Base-by-base conservation (phyloP, 768 basidiomycete genomes). In the Rhizopogon vinicolor region DNA sequence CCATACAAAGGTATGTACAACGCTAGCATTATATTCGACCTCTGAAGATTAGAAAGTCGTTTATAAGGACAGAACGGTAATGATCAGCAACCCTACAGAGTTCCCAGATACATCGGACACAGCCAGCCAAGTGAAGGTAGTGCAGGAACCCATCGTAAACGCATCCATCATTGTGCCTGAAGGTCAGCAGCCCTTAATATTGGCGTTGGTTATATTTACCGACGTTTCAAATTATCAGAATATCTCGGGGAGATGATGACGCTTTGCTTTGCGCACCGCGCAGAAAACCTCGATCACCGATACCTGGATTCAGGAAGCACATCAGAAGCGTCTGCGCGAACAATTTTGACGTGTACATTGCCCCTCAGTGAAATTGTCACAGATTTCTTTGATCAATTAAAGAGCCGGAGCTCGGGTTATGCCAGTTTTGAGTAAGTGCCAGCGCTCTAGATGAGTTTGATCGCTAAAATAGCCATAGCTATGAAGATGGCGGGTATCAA, bases 181-280 rank as follows among this genome's bases (percentile, higher is more conserved):
- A 78, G 90, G 91, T 92, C 58, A 55, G 74, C 14, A 18, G 1
- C 7, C 13, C 13, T 49, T 31, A n/a, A 0, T 53, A 5, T 28
- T 16, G 41, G 22, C 45, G n/a, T 22, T 14, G 16, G 22, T 12
- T 22, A 54, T 31, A 9, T 25, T 43, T 19, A 39, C 25, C 37
- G 10, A 22, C 2, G 5, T 35, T 35, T 55, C 35, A 7, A 49
- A 2, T 44, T 51, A 58, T 48, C 61, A 93, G 93, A 92, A 58
- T 95, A 93, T 67, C 85, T 97, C 35, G 96, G 96, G 7, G 88
- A 89, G 44, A 94, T 99, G 88, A 95, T 98, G 89, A 89, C 91
- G 41, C 80, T 98, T 1, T 97, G 94, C 66, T 90, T 85, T 68
- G 77, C 81, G 5, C 92, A 91, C 65, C 84, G 97, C 45, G 96